Percentiles rank a stretch among this genome's conserved stretches.
Evolutionary conservation across 441 rosid species (phyloP).

Genomic region (Rhodomyrtus psidioides): DNA sequence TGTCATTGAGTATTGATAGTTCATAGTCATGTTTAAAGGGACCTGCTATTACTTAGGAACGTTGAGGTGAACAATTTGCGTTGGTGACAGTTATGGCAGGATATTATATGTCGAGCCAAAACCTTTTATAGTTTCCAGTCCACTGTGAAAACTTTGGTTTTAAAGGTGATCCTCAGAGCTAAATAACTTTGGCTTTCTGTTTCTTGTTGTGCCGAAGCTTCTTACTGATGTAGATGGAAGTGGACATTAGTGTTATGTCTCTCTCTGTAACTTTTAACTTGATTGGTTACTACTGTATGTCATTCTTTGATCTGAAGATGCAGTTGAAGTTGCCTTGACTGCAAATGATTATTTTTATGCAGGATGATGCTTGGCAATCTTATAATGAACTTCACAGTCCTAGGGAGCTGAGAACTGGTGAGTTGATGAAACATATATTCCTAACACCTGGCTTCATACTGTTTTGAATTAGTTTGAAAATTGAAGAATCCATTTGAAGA

Average conservation of each 20-base stretch:
- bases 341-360: background rate
- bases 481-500: background rate
- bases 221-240: background rate
- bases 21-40: background rate
- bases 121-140: background rate
- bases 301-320: background rate
- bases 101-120: background rate
- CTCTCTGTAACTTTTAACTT: background rate
- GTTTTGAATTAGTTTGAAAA: background rate
- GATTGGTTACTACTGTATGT: background rate
- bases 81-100: background rate
- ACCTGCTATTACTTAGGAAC: background rate
- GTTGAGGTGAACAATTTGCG: background rate
- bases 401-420: constrained; percentile 21
- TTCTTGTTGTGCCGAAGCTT: background rate
- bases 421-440: constrained; percentile 7
- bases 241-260: background rate
- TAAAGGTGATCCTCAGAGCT: background rate
- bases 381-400: constrained; percentile 17
- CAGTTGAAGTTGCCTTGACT: background rate
- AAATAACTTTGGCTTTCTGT: background rate
- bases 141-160: background rate
- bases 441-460: background rate
- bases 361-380: constrained; percentile 40
- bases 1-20: background rate